A percentile compares a stretch with the other conserved stretches of the same genome.
Evolutionary conservation across 768 basidiomycete genomes (phyloP).

Genomic region (Suillus clintonianus): DNA sequence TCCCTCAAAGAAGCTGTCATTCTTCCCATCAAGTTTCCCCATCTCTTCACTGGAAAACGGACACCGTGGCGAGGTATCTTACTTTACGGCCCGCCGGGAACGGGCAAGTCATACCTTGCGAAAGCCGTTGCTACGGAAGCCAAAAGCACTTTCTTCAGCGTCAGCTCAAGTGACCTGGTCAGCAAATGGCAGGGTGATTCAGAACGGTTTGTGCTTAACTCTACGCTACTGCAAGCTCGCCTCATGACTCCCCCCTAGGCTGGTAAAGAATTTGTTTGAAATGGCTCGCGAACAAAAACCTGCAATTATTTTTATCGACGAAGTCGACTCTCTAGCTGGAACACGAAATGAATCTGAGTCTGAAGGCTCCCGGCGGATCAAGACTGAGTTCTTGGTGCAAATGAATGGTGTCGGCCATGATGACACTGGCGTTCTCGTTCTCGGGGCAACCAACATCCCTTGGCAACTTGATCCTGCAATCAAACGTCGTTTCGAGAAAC

Average conservation of each 20-base stretch:
- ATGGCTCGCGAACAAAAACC: slow-evolving; percentile 97
- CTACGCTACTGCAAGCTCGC: neutral
- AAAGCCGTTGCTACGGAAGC: slow-evolving; percentile 99
- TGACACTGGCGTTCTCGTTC: slow-evolving; percentile 91
- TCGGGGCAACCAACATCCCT: slow-evolving; percentile 98
- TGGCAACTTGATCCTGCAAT: slow-evolving; percentile 98
- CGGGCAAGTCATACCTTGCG: slow-evolving; percentile 94
- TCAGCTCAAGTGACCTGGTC: slow-evolving; percentile 92
- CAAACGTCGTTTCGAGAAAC: slow-evolving; percentile 97
- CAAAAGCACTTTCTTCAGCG: slow-evolving; percentile 98
- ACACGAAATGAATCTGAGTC: slow-evolving; percentile 96
- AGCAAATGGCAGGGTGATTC: slow-evolving; percentile 99
- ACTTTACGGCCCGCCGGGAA: slow-evolving; percentile 96
- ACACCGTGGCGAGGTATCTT: slow-evolving; percentile 97
- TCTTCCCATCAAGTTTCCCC: slow-evolving; percentile 98
- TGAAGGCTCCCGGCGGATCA: slow-evolving; percentile 95
- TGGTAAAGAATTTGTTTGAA: slow-evolving; percentile 94
- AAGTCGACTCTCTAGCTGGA: slow-evolving; percentile 95
- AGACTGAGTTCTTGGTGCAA: slow-evolving; percentile 96
- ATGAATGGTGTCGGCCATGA: slow-evolving; percentile 99
- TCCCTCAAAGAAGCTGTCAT: slow-evolving; percentile 98
- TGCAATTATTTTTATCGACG: slow-evolving; percentile 98
- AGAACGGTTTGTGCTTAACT: slow-evolving; percentile 65
- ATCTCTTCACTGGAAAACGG: slow-evolving; percentile 97
- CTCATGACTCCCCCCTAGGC: slow-evolving; percentile 42